phyloP scores from a whole-genome alignment of 2,329 filamentous ascomycete genomes.

The Pestalotiopsis sp. region DNA sequence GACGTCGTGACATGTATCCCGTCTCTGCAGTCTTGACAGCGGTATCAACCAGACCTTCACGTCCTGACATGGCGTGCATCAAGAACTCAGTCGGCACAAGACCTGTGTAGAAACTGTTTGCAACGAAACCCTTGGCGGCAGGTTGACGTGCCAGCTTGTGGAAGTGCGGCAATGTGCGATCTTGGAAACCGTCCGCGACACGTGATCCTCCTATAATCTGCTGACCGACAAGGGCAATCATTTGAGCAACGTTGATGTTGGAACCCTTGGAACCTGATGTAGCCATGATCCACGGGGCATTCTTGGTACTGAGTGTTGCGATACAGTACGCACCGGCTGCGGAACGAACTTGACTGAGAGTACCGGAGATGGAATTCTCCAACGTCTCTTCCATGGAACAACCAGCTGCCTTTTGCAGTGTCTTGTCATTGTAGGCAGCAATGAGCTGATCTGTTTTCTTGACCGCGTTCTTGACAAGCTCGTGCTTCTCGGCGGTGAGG shows the following conservation, averaged over 20 bases:
- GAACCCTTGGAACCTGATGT: slow-evolving; percentile 97
- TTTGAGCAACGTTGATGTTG: slow-evolving; percentile 97
- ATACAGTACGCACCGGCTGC: slow-evolving; percentile 92
- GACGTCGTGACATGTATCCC: slow-evolving; percentile 95
- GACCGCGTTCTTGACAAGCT: slow-evolving; percentile 78
- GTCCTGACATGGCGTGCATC: slow-evolving; percentile 97
- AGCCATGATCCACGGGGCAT: slow-evolving; percentile 94
- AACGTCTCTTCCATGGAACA: slow-evolving; percentile 91
- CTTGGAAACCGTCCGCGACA: slow-evolving; percentile 95
- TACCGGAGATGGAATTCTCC: slow-evolving; percentile 88
- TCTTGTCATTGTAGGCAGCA: slow-evolving; percentile 75
- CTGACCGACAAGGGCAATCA: slow-evolving; percentile 96
- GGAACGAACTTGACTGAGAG: slow-evolving; percentile 88
- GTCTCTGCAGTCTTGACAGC: slow-evolving; percentile 99
- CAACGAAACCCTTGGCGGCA: slow-evolving; percentile 95
- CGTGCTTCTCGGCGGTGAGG: slow-evolving; percentile 73
- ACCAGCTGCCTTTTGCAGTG: slow-evolving; percentile 82
- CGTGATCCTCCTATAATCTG: slow-evolving; percentile 95
- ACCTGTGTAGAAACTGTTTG: slow-evolving; percentile 96
- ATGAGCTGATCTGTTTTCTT: slow-evolving; percentile 82
- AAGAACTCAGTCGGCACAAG: slow-evolving; percentile 90
- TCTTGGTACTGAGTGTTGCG: slow-evolving; percentile 84
- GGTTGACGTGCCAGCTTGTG: slow-evolving; percentile 90
- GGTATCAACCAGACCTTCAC: slow-evolving; percentile 98
- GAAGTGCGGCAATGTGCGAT: slow-evolving; percentile 92